Evolutionary conservation across 1,139 yeast species (phyloP).

Genomic region (Kurtzmaniella natalensis): DNA sequence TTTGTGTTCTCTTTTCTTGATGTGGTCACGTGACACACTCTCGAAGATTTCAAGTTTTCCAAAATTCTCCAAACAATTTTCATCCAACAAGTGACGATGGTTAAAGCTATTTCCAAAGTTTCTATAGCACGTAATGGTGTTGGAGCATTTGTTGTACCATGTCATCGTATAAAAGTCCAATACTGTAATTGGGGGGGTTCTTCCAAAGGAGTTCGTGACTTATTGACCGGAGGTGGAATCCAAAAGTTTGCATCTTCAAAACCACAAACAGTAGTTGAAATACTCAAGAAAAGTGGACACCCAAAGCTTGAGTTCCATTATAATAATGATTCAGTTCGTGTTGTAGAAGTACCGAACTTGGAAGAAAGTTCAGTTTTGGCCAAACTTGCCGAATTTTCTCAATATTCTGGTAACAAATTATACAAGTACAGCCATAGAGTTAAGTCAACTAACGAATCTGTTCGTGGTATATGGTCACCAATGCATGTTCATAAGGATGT

Average conservation of each 20-base stretch:
- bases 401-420: slow-evolving; percentile 36
- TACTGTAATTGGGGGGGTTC: slow-evolving; percentile 97
- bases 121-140: slow-evolving; percentile 74
- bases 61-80: slow-evolving; percentile 3
- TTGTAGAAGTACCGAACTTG: slow-evolving; percentile 51
- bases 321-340: slow-evolving; percentile 25
- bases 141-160: slow-evolving; percentile 73
- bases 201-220: slow-evolving; percentile 75
- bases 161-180: slow-evolving; percentile 66
- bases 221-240: slow-evolving; percentile 53
- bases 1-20: no score
- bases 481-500: slow-evolving; percentile 69
- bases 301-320: slow-evolving; percentile 75
- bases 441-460: slow-evolving; percentile 71
- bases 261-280: slow-evolving; percentile 68
- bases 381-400: slow-evolving; percentile 53
- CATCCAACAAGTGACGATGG: slow-evolving; percentile 29
- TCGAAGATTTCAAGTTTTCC: no score
- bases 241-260: slow-evolving; percentile 53
- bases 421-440: slow-evolving; percentile 62
- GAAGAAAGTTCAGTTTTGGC: slow-evolving; percentile 56
- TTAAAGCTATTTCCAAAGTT: slow-evolving; percentile 47
- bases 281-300: slow-evolving; percentile 72
- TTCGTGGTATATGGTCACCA: slow-evolving; percentile 98
- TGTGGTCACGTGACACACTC: no score